phyloP scores from a whole-genome alignment of 805 yeast genomes.

The Nakazawaea ernobii region DNA sequence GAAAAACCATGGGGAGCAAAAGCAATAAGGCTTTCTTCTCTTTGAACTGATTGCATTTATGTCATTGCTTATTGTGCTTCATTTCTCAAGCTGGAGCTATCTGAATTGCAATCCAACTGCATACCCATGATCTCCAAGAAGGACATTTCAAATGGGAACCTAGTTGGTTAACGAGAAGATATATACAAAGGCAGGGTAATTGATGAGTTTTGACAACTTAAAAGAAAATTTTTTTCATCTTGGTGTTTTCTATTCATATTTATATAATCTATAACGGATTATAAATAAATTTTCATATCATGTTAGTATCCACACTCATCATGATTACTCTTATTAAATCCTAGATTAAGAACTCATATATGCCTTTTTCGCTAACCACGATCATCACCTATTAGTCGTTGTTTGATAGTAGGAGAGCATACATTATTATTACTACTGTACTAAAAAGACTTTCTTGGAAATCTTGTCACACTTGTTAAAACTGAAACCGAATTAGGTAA shows the following conservation, averaged over 20 bases:
- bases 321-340: not conserved
- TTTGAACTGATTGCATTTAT: too few relatives aligned
- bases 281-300: not conserved
- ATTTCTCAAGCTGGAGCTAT: too few relatives aligned
- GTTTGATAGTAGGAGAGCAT: slow-evolving; percentile 13
- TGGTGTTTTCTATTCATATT: not conserved
- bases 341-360: slow-evolving; percentile 5
- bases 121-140: too few relatives aligned
- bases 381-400: slow-evolving; percentile 8
- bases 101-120: too few relatives aligned
- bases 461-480: not conserved
- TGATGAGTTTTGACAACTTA: too few relatives aligned
- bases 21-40: too few relatives aligned
- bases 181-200: too few relatives aligned
- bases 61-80: too few relatives aligned
- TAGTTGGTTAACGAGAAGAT: too few relatives aligned
- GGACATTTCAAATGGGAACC: too few relatives aligned
- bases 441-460: not conserved
- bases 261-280: not conserved
- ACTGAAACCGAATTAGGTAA: too few relatives aligned
- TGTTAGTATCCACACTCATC: not conserved
- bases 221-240: not conserved
- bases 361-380: slow-evolving; percentile 14
- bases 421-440: slow-evolving; percentile 1
- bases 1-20: too few relatives aligned